Base-by-base conservation (phyloP, 352 stramenopile species). In the Phytophthora colocasiae region DNA sequence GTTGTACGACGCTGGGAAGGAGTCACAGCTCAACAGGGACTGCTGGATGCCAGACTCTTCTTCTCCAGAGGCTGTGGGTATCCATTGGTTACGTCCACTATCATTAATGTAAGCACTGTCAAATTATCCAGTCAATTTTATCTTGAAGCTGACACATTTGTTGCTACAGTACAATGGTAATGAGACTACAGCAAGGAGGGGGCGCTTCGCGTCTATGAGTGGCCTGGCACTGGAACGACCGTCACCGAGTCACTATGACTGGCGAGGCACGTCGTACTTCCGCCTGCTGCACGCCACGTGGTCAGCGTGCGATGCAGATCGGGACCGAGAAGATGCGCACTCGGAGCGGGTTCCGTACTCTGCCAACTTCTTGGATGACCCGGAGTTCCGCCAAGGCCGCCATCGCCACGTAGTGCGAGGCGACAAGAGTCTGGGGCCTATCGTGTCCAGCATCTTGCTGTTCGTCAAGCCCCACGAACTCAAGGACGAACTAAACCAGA, bases 401-500 rank as follows among this genome's bases (percentile, higher is more conserved):
- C 86, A 96, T 66, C 85, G 84, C 38, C 85, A 95, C 47, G 86
- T 95, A 6, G 85, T 95, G 47, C 76, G 88, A 22, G 86, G 86
- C 0, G 83, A 95, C 67, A 97, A 97, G 64, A 94, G 91, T 50
- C 94, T 96, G 2, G 95, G 95, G 0, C 91, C 90, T 0, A 93
- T 99, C 32, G 84, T 98, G 50, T 97, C 89, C 40, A 98, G 91
- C 32, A 98, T 97, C 4, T 80, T 99, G 62, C 87, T 98, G 40
- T 98, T 98, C 82, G 95, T 98, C 43, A 98, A 98, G 63, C 95
- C 95, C 32, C 81, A 96, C 48, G 88, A 98, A 15, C 77, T 99
- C 41, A 99, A 99, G 77, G 91, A 96, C 73, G 88, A 99, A 58
- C 74, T 99, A 0, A 99, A 99, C 74, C 94, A 98, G 54, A 96